phyloP scores from a whole-genome alignment of 2,329 filamentous ascomycete species.

The Podosphaera xanthii region DNA sequence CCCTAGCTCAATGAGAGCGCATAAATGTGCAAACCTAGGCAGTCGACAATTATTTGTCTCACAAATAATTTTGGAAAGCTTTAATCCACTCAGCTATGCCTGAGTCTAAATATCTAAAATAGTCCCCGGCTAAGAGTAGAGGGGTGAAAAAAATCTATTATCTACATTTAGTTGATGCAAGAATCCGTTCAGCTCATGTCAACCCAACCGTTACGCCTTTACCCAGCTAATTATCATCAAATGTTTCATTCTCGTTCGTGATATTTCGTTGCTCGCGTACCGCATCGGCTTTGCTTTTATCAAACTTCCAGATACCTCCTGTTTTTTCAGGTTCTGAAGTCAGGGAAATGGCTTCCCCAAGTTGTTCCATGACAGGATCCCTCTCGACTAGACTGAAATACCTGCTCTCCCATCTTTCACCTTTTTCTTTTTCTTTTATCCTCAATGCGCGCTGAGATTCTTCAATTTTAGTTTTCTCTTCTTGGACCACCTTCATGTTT shows the following conservation, averaged over 20 bases:
- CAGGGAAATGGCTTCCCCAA: constrained; percentile 20
- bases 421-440: constrained; percentile 50
- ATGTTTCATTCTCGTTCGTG: background rate
- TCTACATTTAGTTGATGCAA: no score
- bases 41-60: no score
- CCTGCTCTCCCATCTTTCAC: constrained; percentile 54
- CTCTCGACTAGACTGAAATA: constrained; percentile 47
- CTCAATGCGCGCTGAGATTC: constrained; percentile 62
- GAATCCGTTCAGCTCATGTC: no score
- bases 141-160: no score
- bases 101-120: no score
- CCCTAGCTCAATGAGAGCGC: no score
- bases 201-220: no score
- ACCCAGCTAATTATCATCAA: no score
- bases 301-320: constrained; percentile 47
- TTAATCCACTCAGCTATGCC: no score
- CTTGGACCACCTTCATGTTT: constrained; percentile 59
- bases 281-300: constrained; percentile 19
- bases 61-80: no score
- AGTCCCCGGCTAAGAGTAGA: no score
- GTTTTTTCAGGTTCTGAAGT: constrained; percentile 35
- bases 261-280: background rate
- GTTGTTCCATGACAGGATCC: constrained; percentile 19
- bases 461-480: constrained; percentile 76
- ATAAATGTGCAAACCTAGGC: no score